Percentiles rank a stretch among this genome's conserved stretches.
Conservation (phyloP, 768 basidiomycete species). For the Leccinum arenicola region DNA sequence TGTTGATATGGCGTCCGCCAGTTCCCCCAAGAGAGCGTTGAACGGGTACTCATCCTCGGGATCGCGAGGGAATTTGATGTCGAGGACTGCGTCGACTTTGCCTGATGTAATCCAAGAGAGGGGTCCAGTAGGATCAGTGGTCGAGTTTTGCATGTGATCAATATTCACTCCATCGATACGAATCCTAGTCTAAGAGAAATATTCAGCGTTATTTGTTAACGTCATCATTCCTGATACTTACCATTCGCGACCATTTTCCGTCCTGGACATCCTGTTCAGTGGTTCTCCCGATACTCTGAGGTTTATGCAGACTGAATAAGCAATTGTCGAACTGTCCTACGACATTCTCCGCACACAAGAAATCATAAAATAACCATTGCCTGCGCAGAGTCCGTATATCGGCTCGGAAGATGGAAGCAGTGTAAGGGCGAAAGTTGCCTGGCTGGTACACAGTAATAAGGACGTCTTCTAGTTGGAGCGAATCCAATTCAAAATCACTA, state of each 20-base stretch:
- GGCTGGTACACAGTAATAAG: constrained; percentile 95
- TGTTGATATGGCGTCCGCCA: constrained; percentile 84
- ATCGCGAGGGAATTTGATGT: constrained; percentile 94
- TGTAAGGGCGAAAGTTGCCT: constrained; percentile 86
- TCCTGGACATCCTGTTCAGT: constrained; percentile 83
- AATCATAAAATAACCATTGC: constrained; percentile 94
- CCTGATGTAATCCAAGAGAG: constrained; percentile 98
- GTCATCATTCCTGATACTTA: constrained; percentile 33
- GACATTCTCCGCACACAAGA: constrained; percentile 85
- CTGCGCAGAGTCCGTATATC: constrained; percentile 82
- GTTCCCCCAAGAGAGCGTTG: constrained; percentile 82
- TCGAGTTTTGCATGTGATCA: constrained; percentile 88
- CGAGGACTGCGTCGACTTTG: constrained; percentile 93
- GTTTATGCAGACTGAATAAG: constrained; percentile 91
- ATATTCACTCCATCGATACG: constrained; percentile 96
- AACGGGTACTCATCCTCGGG: constrained; percentile 67
- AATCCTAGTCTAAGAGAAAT: constrained; percentile 70
- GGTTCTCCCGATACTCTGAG: constrained; percentile 92
- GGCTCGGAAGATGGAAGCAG: constrained; percentile 90
- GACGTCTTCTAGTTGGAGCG: constrained; percentile 87
- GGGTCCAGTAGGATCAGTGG: constrained; percentile 73
- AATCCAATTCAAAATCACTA: constrained; percentile 92
- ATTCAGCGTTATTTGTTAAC: background rate
- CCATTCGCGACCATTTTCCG: constrained; percentile 87
- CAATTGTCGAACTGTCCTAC: constrained; percentile 99